Conservation (phyloP, 306 rosid genomes). For the Vachellia collinsii region DNA sequence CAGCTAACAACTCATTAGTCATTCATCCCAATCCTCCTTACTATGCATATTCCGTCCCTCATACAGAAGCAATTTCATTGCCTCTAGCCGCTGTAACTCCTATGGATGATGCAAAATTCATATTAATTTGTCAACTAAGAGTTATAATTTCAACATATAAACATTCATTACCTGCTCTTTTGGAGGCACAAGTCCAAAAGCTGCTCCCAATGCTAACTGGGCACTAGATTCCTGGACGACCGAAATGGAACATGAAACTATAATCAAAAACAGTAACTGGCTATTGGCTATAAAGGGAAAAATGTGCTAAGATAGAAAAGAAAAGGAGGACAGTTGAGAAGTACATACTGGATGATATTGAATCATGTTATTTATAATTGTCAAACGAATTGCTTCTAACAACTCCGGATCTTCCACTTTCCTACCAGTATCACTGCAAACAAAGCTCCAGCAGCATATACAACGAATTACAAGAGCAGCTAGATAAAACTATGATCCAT, state of each 20-base stretch:
- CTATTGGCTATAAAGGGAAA: conserved; percentile 26
- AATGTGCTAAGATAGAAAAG: conserved; percentile 15
- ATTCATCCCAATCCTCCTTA: neutral
- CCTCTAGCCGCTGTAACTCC: neutral
- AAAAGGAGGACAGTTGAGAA: conserved; percentile 18
- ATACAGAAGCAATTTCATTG: neutral
- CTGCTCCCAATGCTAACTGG: conserved; percentile 91
- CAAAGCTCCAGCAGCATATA: conserved; percentile 46
- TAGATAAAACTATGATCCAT: conserved; percentile 10
- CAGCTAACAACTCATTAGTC: neutral
- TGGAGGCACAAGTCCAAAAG: conserved; percentile 83
- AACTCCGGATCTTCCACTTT: conserved; percentile 93
- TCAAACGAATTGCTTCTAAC: conserved; percentile 95
- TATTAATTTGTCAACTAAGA: neutral
- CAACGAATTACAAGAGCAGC: conserved; percentile 11
- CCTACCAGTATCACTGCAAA: conserved; percentile 90
- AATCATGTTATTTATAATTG: conserved; percentile 84
- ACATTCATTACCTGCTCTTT: conserved; percentile 58
- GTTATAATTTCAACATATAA: neutral
- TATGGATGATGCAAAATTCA: conserved; percentile 6
- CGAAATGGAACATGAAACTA: conserved; percentile 31
- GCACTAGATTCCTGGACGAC: conserved; percentile 86
- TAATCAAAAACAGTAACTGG: conserved; percentile 22
- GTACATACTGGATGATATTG: conserved; percentile 86
- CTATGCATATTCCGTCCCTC: neutral